Base-by-base conservation (phyloP, 208 protist genomes). In the Crithidia brevicula region DNA sequence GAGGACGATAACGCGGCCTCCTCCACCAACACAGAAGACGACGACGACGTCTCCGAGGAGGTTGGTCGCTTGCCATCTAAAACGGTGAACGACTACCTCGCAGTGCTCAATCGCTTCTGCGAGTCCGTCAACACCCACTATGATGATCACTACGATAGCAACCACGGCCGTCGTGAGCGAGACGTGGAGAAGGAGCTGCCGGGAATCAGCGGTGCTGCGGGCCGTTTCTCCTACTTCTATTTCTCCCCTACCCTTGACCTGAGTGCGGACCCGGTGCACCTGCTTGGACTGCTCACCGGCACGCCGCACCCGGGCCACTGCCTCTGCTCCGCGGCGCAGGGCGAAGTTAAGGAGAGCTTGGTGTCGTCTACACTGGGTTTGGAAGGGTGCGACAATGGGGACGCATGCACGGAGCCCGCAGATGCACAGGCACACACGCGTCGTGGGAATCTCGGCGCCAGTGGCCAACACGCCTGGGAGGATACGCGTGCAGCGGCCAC, bases 241-340 rank as follows among this genome's bases (percentile, higher is more conserved):
- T 94, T 82, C 64, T 88, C 74, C 7, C 78, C 88, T 0, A 91
- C 88, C 3, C 23, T 89, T 5, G 90, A 91, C 66, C 75, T 94
- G 20, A 76, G 83, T 11, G 61, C 78, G 1, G 72, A 84, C 54
- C 83, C 86, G 16, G 51, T 70, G 36, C 79, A 88, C 28, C 61
- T 92, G 33, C 46, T 84, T 6, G 50, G 43, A 0, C 45, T 65
- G 3, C 25, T 67, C 36, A 69, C 69, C 15, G 20, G 67, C 59
- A 74, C 49, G 4, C 13, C 51, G 1, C 51, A 66, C 22, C 67
- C 59, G 4, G 40, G 58, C n/a, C 40, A 52, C 18, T 33, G 43
- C 18, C 43, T 50, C 34, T 2, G 4, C 36, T 11, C 34, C 3
- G 20, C 53, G 11, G 3, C 33, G 15, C 27, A 36, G 25, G 33